Base-by-base conservation (phyloP, 441 rosid genomes). In the Metrosideros polymorpha region DNA sequence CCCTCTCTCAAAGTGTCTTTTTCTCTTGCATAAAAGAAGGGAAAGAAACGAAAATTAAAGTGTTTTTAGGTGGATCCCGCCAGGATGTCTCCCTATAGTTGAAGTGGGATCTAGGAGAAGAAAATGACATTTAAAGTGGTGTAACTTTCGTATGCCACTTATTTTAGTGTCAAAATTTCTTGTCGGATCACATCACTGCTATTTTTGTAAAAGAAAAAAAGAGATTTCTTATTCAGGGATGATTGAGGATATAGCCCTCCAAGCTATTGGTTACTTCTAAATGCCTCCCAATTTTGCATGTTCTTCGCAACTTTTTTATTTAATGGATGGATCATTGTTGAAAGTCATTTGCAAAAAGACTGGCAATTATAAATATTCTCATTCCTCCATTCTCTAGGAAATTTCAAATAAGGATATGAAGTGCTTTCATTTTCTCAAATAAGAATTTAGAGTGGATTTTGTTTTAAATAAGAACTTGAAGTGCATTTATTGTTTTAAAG, bases 151-250 rank as follows among this genome's bases (percentile, higher is more conserved):
- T 63, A 1, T 9, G 43, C 1, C 13, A 19, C 2, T 35, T 66
- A 19, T 4, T 61, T 61, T 30, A 61, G 75, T 19, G 7, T 12
- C 5, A 19, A 66, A 18, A 17, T 39, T 63, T 63, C 8, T 9
- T 9, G 2, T 66, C 2, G 0, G 1, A 19, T 35, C 14, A 1
- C 13, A 32, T 35, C 1, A 9, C 4, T 4, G 2, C 9, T 6
- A 66, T 45, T 32, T 66, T 66, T 66, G 42, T 32, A 7, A 35
- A 66, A 35, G 14, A 35, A 66, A 35, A 59, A 32, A 19, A 0
- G 12, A 0, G 12, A 66, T 1, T 27, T 9, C 45, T 66, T 66
- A 19, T 9, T 14, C 39, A 19, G 2, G 19, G 24, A 19, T 18
- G 14, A 13, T 30, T 25, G 27, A 19, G 35, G 14, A 9, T 35